phyloP scores from a whole-genome alignment of 257 asterid species.

The Nemophila menziesii region DNA sequence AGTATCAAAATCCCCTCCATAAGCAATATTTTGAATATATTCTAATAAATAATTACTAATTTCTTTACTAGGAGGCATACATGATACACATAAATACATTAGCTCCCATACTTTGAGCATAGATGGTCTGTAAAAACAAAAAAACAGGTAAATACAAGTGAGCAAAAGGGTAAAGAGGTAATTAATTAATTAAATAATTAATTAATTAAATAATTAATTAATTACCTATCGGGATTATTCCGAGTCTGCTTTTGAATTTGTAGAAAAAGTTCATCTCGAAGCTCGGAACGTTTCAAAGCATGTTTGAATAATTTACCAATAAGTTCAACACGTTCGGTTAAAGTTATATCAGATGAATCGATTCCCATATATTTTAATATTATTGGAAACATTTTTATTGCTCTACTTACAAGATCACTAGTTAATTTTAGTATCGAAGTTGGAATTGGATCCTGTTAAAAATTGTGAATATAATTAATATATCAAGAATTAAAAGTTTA shows the following conservation, averaged over 20 bases:
- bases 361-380: constrained; percentile 85
- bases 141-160: not conserved
- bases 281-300: constrained; percentile 83
- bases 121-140: constrained; percentile 37
- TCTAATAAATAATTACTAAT: constrained; percentile 85
- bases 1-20: constrained; percentile 49
- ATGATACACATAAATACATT: constrained; percentile 84
- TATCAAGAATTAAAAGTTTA: constrained; percentile 9
- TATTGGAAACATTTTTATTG: constrained; percentile 80
- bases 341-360: constrained; percentile 63
- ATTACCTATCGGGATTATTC: constrained; percentile 84
- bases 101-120: constrained; percentile 91
- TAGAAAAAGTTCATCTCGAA: constrained; percentile 87
- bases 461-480: constrained; percentile 13
- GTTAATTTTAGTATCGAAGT: constrained; percentile 76
- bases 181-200: too few relatives aligned
- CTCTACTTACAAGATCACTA: constrained; percentile 64
- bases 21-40: constrained; percentile 68
- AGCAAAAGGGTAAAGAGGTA: not conserved
- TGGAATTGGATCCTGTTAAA: constrained; percentile 82
- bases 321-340: constrained; percentile 76
- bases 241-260: constrained; percentile 94
- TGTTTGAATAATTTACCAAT: constrained; percentile 84
- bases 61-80: constrained; percentile 99
- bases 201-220: not conserved